Evolutionary conservation across 2,329 filamentous ascomycete genomes (phyloP), one percentile per base, ranked within the genome.

Genomic region (Aspergillus proliferans): DNA sequence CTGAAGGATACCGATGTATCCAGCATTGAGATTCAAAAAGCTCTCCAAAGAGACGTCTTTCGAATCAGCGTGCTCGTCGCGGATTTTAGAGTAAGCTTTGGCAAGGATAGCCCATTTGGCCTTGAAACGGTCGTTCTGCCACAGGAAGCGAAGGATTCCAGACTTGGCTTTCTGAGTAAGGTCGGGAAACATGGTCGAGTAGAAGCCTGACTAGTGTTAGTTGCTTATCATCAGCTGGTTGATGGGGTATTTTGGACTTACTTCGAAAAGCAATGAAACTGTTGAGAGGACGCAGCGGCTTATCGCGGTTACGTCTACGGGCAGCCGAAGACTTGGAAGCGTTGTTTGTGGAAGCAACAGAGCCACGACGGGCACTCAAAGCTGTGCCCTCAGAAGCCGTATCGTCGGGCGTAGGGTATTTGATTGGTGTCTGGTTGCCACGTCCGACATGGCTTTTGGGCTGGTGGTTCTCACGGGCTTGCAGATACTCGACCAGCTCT

Each of bases 41-140:
- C 67, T 60, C 43, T 75, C 69, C 34, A 81, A 66, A 41, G 73
- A 67, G 21, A 76, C 71, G 28, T 71, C 66, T 14, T 28, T 28
- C 6, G 41, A 43, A 19, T 67, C 62, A 53, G 74, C 74, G 57
- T 76, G 75, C 41, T 73, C 66, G 56, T 80, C 77, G 43, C 78
- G 73, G 43, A 79, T 68, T 51, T 73, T 70, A 28, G 78, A 81
- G 69, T 79, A 82, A 15, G 77, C 75, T 58, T 78, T 79, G 43
- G 77, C 75, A 49, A 81, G 62, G 51, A 81, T 65, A 43, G 69
- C 69, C 77, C 77, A 81, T 55, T 77, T 73, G 51, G 71, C 68
- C 56, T 77, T 72, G 66, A 73, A 74, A 43, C 67, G 69, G 53
- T 81, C 78, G 33, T 67, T 63, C 44, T 70, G 62, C 79, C 78